phyloP scores from a whole-genome alignment of 2,329 filamentous ascomycete species.

The Thelonectria rubi region DNA sequence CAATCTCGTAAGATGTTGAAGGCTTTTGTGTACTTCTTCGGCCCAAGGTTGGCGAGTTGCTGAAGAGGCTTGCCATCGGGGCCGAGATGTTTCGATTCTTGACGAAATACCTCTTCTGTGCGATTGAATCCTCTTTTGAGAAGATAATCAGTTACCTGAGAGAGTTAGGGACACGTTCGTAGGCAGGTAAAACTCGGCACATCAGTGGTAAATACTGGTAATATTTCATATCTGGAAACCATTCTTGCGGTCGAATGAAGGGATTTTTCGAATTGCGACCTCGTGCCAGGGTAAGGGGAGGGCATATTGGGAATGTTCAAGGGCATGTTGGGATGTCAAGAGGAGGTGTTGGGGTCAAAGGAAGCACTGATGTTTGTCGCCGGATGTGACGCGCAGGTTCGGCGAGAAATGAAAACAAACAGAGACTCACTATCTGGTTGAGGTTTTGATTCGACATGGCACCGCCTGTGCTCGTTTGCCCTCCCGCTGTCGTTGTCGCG shows the following conservation, averaged over 20 bases:
- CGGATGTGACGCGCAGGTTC: background rate
- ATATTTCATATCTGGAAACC: background rate
- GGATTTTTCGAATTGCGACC: background rate
- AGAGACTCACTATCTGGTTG: conserved; percentile 87
- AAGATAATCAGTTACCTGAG: conserved; percentile 87
- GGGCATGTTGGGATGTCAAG: too few species aligned
- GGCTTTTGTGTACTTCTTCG: conserved; percentile 79
- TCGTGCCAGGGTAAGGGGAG: background rate
- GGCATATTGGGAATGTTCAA: background rate
- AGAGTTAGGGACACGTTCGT: conserved; percentile 15
- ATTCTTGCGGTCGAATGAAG: background rate
- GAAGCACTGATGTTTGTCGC: background rate
- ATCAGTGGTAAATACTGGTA: background rate
- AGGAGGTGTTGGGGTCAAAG: background rate
- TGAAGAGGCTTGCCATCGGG: conserved; percentile 81
- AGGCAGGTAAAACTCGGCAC: background rate
- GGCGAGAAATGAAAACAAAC: conserved; percentile 4
- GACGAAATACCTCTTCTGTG: conserved; percentile 90
- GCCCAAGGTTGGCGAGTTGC: conserved; percentile 73
- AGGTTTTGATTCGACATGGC: conserved; percentile 85
- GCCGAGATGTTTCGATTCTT: conserved; percentile 86
- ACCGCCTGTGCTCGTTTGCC: conserved; percentile 46
- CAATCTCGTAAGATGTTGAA: conserved; percentile 80
- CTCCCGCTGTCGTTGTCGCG: conserved; percentile 27
- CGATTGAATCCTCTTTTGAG: conserved; percentile 93